phyloP scores from a whole-genome alignment of 345 rosid genomes.

The Salix purpurea region DNA sequence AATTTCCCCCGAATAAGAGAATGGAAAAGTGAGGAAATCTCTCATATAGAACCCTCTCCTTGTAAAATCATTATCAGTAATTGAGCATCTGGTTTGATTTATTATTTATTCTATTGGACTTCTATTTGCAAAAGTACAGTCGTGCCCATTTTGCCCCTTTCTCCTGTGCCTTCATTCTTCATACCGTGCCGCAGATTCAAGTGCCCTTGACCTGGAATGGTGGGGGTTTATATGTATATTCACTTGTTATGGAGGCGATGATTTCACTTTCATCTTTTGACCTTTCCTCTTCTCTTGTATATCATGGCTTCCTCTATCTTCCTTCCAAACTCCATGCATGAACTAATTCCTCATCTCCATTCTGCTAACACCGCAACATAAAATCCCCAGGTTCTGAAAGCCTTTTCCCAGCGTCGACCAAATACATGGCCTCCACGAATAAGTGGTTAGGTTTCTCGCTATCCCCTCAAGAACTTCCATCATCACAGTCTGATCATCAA shows the following conservation, averaged over 20 bases:
- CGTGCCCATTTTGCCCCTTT: background rate
- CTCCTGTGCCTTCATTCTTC: background rate
- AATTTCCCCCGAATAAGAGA: background rate
- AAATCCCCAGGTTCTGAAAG: background rate
- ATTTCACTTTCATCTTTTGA: conserved; percentile 20
- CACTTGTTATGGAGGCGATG: conserved; percentile 15
- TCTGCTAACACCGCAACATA: background rate
- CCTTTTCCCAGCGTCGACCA: background rate
- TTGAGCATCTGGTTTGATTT: background rate
- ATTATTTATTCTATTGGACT: background rate
- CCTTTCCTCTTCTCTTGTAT: conserved; percentile 18
- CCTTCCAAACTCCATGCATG: conserved; percentile 24
- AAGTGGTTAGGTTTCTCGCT: conserved; percentile 31
- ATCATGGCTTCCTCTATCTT: background rate
- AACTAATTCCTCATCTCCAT: background rate
- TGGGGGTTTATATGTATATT: conserved; percentile 26
- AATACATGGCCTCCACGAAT: conserved; percentile 19
- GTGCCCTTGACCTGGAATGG: conserved; percentile 8
- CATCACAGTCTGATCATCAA: conserved; percentile 12
- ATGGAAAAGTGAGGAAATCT: background rate
- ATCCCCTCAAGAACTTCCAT: conserved; percentile 17
- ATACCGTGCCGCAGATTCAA: background rate
- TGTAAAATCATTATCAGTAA: background rate
- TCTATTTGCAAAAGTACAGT: conserved; percentile 2
- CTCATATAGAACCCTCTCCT: background rate